These are phyloP conservation scores for Quercus wislizeni DNA, from an alignment of 306 rosid species.

Conservation along the genomic window DNA sequence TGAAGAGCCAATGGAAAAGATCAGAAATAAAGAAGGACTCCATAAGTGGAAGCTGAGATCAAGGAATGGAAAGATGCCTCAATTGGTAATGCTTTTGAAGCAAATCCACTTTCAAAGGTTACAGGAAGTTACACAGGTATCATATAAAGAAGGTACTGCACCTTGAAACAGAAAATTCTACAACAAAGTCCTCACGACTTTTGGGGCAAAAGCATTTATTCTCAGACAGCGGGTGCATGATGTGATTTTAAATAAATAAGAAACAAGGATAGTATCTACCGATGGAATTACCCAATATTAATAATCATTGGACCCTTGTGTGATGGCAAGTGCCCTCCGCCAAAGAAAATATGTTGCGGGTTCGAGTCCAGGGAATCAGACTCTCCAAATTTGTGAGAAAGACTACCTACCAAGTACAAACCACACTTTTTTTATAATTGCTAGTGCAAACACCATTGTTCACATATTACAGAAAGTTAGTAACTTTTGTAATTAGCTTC, in stretches of 20 bases:
- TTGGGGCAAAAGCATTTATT: neutral
- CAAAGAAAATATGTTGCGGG: no score
- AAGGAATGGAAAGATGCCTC: no score
- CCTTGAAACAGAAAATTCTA: neutral
- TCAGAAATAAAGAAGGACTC: neutral
- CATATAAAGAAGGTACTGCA: no score
- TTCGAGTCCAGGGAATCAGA: no score
- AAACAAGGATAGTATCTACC: neutral
- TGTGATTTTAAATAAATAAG: neutral
- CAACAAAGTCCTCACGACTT: neutral
- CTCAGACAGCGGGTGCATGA: neutral
- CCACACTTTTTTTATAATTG: no score
- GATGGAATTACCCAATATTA: neutral
- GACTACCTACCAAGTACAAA: no score
- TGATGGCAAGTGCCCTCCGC: no score
- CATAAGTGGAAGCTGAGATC: neutral
- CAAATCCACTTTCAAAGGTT: no score
- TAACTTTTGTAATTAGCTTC: neutral
- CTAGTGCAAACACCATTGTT: neutral
- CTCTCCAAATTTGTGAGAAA: no score
- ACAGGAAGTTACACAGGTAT: no score
- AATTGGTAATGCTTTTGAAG: no score
- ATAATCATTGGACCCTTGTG: no score
- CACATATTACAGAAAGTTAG: neutral
- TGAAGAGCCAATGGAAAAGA: neutral